These are phyloP conservation scores for Trichosporon inkin DNA, from an alignment of 1,284 basidiomycete genomes.

Conservation along the genomic window DNA sequence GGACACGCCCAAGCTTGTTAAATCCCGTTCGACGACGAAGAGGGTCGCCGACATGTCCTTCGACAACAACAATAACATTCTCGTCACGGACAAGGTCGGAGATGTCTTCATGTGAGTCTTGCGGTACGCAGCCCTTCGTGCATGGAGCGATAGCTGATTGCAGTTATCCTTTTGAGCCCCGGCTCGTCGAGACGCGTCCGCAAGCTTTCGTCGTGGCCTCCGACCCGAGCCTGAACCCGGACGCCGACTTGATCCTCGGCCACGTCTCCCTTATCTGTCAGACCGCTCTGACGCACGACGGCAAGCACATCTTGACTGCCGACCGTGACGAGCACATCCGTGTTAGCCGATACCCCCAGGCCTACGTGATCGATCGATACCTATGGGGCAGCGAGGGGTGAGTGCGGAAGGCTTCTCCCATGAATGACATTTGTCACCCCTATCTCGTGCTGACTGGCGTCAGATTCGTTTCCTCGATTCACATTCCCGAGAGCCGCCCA, in stretches of 20 bases:
- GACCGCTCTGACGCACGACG: conserved; percentile 63
- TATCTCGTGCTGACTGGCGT: conserved; percentile 3
- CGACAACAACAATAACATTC: conserved; percentile 25
- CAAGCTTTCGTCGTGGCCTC: conserved; percentile 59
- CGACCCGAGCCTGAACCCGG: conserved; percentile 59
- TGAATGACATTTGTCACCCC: neutral
- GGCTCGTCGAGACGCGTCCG: conserved; percentile 52
- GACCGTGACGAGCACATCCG: conserved; percentile 91
- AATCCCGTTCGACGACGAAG: conserved; percentile 23
- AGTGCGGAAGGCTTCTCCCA: conserved; percentile 32
- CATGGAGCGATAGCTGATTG: conserved; percentile 1
- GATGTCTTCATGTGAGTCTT: conserved; percentile 39
- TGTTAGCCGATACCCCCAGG: conserved; percentile 80
- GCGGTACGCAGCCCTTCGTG: neutral
- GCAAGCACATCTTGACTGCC: conserved; percentile 72
- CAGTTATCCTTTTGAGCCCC: conserved; percentile 55
- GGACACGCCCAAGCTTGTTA: conserved; percentile 6
- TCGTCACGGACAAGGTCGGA: conserved; percentile 47
- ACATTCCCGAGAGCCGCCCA: conserved; percentile 59
- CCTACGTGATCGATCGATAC: conserved; percentile 75
- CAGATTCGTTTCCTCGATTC: conserved; percentile 77
- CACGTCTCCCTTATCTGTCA: conserved; percentile 78
- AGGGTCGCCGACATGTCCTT: conserved; percentile 30
- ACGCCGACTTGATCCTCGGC: conserved; percentile 48
- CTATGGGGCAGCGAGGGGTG: conserved; percentile 79